These are phyloP conservation scores for Botryotinia convoluta DNA, from an alignment of 2,329 filamentous ascomycete genomes.

Conservation along the genomic window DNA sequence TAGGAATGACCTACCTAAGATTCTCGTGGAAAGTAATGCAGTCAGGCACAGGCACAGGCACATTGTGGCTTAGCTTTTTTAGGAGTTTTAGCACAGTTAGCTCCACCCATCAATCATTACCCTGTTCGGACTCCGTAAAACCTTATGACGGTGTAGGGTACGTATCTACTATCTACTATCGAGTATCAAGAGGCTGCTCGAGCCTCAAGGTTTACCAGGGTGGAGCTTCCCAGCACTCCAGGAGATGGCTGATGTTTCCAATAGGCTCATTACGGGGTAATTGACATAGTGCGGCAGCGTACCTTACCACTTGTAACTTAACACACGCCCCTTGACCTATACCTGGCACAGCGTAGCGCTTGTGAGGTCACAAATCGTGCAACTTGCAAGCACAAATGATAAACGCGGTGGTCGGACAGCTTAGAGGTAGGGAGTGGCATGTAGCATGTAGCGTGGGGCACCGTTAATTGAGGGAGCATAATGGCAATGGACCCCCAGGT, in stretches of 20 bases:
- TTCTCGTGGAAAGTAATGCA: conserved; percentile 1
- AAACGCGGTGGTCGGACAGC: conserved; percentile 10
- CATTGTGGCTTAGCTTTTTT: conserved; percentile 19
- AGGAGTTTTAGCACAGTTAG: conserved; percentile 1
- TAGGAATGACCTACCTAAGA: conserved; percentile 1
- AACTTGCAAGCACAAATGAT: conserved; percentile 12
- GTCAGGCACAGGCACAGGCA: conserved; percentile 7
- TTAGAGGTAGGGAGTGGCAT: background rate
- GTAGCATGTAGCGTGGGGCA: conserved; percentile 13
- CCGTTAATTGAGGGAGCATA: conserved; percentile 13
- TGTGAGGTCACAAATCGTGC: background rate
- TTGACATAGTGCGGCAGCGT: conserved; percentile 3
- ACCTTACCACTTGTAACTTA: conserved; percentile 10
- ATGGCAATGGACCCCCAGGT: conserved; percentile 12
- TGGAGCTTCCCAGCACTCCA: background rate
- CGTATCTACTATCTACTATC: conserved; percentile 4
- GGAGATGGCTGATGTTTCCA: conserved; percentile 13
- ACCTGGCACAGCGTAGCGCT: conserved; percentile 7
- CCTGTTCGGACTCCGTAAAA: background rate
- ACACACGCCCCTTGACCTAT: background rate
- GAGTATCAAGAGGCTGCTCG: conserved; percentile 6
- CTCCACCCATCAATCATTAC: background rate
- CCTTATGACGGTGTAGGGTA: conserved; percentile 18
- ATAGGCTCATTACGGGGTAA: conserved; percentile 4
- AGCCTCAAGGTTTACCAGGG: conserved; percentile 10